Conservation (phyloP, 805 yeast species). For the Lipomyces starkeyi region DNA sequence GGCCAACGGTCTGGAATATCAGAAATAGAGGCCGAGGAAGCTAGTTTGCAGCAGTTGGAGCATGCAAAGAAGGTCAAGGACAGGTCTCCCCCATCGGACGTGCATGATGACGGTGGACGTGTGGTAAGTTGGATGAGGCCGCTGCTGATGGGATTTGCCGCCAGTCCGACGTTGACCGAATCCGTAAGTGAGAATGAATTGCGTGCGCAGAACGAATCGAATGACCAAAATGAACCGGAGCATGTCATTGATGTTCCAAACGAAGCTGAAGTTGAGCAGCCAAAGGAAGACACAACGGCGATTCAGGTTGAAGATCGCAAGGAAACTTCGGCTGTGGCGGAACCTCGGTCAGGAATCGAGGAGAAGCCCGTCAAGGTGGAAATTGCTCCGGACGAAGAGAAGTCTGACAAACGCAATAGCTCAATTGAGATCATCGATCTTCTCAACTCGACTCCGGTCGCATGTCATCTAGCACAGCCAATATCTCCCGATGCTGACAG, state of each 20-base stretch:
- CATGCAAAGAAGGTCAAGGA: background rate
- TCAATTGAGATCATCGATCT: slow-evolving; percentile 6
- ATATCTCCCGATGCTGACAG: background rate
- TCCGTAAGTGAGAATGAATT: background rate
- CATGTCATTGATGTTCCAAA: background rate
- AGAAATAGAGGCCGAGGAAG: background rate
- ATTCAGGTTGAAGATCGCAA: background rate
- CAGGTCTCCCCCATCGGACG: background rate
- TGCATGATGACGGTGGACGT: background rate
- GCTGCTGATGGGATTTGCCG: slow-evolving; percentile 1
- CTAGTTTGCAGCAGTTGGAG: background rate
- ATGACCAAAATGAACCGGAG: background rate
- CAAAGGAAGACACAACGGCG: background rate
- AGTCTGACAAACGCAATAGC: slow-evolving; percentile 1
- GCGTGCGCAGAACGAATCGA: background rate
- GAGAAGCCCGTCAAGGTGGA: background rate
- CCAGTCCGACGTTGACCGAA: background rate
- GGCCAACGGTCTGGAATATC: background rate
- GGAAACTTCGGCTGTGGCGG: background rate
- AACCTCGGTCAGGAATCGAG: background rate
- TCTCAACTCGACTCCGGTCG: background rate
- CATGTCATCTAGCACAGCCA: background rate
- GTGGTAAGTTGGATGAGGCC: background rate
- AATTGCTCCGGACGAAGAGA: background rate
- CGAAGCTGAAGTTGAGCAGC: slow-evolving; percentile 6